These are phyloP conservation scores for Tuber calosporum DNA, from an alignment of 495 filamentous ascomycete genomes.

Conservation along the genomic window DNA sequence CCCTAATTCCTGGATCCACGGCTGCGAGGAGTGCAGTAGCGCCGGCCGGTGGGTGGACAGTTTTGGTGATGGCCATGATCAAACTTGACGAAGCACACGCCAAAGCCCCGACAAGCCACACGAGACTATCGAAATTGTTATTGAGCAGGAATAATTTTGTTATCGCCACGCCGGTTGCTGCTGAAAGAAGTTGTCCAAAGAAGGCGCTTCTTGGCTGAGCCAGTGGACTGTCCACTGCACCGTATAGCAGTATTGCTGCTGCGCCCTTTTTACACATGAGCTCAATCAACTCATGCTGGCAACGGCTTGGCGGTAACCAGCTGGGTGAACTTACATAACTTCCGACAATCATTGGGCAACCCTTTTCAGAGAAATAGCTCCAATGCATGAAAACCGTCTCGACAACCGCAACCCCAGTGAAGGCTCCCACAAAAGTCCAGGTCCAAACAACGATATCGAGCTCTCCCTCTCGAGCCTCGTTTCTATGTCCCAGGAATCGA, in stretches of 20 bases:
- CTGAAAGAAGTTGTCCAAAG: conserved; percentile 62
- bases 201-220: conserved; percentile 74
- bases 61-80: conserved; percentile 69
- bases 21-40: conserved; percentile 78
- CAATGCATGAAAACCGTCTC: conserved; percentile 45
- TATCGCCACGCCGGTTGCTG: conserved; percentile 59
- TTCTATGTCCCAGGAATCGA: conserved; percentile 51
- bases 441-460: conserved; percentile 50
- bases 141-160: conserved; percentile 65
- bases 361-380: conserved; percentile 41
- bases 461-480: conserved; percentile 28
- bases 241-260: conserved; percentile 67
- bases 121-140: conserved; percentile 49
- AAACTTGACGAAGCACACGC: conserved; percentile 61
- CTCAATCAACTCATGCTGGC: neutral
- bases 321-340: conserved; percentile 46
- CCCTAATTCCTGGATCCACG: conserved; percentile 50
- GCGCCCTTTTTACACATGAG: conserved; percentile 55
- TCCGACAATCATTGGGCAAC: conserved; percentile 49
- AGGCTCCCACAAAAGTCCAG: conserved; percentile 53
- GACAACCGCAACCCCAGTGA: conserved; percentile 48
- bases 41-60: conserved; percentile 79
- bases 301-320: neutral
- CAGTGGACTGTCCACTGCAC: conserved; percentile 70
- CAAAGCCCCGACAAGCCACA: conserved; percentile 63